Evolutionary conservation across 441 rosid species (phyloP), one percentile per base, ranked within the genome.

Genomic region (Biscutella auriculata): DNA sequence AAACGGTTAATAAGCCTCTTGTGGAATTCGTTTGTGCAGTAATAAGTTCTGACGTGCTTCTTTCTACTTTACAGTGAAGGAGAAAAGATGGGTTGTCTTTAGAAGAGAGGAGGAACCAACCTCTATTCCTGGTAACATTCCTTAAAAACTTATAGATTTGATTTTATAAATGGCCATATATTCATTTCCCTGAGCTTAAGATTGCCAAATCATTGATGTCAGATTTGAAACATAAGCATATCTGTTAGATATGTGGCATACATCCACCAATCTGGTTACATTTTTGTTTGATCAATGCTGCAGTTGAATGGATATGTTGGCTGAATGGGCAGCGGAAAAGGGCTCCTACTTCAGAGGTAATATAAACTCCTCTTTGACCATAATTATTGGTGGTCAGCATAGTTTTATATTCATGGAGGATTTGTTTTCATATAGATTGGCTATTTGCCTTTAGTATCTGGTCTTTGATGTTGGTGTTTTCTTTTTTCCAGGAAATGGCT

Each of bases 241-340:
- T 41, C 6, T 13, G 6, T 16, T 11, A 6, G 21, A 32, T 62
- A 51, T 52, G 26, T 39, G 49, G 40, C 32, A 8, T 21, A 6
- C 28, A 36, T 29, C 4, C 0, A 8, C 4, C 16, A 21, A 44
- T 45, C 13, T 37, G 6, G 13, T 67, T 39, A 43, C 62, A 5
- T 13, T 43, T 36, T 54, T 40, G 34, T 35, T 56, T 49, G 25
- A 51, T 35, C 37, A 62, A 44, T 66, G 15, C 53, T 79, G 82
- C 62, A 85, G 98, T 82, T 77, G 98, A 91, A 76, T 92, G 97
- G 98, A 92, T 92, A 67, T 84, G 92, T 75, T 92, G 97, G 98
- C 77, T 88, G 73, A 88, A 87, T 34, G 97, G 97, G 50, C 98
- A 93, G 77, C 83, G 95, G 5, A 93, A 83, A 73, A 77, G 41